Evolutionary conservation across 2,329 filamentous ascomycete species (phyloP).

Genomic region (Monosporascus sp.): DNA sequence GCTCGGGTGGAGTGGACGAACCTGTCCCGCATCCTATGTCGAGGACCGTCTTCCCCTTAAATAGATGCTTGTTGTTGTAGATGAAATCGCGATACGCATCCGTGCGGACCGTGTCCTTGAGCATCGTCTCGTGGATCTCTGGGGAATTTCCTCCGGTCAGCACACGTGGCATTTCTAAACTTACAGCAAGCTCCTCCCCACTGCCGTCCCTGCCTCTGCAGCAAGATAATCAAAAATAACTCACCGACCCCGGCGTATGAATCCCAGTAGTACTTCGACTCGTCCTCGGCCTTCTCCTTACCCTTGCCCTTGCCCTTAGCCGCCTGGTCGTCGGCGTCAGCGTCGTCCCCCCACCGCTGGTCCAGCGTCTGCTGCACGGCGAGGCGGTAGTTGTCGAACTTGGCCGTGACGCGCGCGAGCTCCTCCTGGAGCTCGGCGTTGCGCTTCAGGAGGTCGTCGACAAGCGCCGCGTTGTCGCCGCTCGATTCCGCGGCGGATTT

Average conservation of each 20-base stretch:
- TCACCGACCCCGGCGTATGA: constrained; percentile 57
- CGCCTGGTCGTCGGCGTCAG: constrained; percentile 32
- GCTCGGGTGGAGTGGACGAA: constrained; percentile 23
- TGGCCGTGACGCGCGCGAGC: constrained; percentile 51
- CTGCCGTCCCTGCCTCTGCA: neutral
- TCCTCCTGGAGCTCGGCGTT: constrained; percentile 56
- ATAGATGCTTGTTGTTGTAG: constrained; percentile 83
- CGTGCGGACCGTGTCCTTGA: constrained; percentile 83
- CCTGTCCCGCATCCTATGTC: constrained; percentile 83
- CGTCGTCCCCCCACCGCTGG: constrained; percentile 56
- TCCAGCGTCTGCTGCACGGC: constrained; percentile 63
- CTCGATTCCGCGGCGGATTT: constrained; percentile 11
- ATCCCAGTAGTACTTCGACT: constrained; percentile 52
- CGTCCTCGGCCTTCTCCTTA: constrained; percentile 30
- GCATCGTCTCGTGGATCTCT: constrained; percentile 94
- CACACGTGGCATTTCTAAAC: neutral
- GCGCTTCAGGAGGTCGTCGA: constrained; percentile 39
- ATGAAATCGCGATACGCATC: constrained; percentile 94
- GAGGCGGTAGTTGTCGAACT: constrained; percentile 61
- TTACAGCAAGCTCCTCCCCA: too few relatives aligned
- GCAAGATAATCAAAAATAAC: constrained; percentile 12
- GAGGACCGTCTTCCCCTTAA: constrained; percentile 79
- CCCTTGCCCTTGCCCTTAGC: constrained; percentile 16
- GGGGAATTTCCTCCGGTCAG: neutral
- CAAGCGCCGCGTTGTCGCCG: constrained; percentile 24